Conservation (phyloP, 768 basidiomycete species). For the Phylloporus arenicola region DNA sequence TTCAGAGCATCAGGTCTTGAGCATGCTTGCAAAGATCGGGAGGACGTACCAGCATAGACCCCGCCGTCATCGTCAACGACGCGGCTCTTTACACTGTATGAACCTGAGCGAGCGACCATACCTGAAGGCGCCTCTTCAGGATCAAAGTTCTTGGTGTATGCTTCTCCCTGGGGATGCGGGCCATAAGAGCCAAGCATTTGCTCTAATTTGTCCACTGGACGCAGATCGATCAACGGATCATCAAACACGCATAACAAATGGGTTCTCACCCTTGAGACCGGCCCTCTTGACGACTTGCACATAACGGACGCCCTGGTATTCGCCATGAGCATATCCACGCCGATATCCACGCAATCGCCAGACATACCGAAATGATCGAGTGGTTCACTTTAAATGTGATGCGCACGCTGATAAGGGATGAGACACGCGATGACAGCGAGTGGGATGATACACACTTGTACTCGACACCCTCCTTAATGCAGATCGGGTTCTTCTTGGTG, state of each 20-base stretch:
- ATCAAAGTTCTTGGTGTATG: slow-evolving; percentile 75
- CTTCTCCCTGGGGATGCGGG: slow-evolving; percentile 54
- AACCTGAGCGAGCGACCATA: slow-evolving; percentile 74
- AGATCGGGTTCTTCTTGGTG: slow-evolving; percentile 72
- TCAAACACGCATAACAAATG: background rate
- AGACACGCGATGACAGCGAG: background rate
- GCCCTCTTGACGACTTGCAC: slow-evolving; percentile 83
- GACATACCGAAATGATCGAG: slow-evolving; percentile 73
- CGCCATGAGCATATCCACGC: slow-evolving; percentile 6
- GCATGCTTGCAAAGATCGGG: background rate
- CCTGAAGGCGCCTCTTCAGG: slow-evolving; percentile 73
- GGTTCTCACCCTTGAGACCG: slow-evolving; percentile 60
- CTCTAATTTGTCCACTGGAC: slow-evolving; percentile 82
- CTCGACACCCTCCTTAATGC: slow-evolving; percentile 80
- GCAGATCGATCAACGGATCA: slow-evolving; percentile 3
- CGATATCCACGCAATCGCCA: background rate
- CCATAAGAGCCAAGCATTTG: slow-evolving; percentile 95
- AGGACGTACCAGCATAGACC: slow-evolving; percentile 65
- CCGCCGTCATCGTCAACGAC: slow-evolving; percentile 85
- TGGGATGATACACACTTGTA: slow-evolving; percentile 57
- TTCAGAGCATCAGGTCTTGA: slow-evolving; percentile 6
- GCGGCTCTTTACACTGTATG: slow-evolving; percentile 73
- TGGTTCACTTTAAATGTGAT: slow-evolving; percentile 86
- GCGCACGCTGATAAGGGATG: slow-evolving; percentile 49
- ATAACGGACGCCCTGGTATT: slow-evolving; percentile 70